Conservation (phyloP, 2,329 filamentous ascomycete genomes). For the Aureobasidium vineae region DNA sequence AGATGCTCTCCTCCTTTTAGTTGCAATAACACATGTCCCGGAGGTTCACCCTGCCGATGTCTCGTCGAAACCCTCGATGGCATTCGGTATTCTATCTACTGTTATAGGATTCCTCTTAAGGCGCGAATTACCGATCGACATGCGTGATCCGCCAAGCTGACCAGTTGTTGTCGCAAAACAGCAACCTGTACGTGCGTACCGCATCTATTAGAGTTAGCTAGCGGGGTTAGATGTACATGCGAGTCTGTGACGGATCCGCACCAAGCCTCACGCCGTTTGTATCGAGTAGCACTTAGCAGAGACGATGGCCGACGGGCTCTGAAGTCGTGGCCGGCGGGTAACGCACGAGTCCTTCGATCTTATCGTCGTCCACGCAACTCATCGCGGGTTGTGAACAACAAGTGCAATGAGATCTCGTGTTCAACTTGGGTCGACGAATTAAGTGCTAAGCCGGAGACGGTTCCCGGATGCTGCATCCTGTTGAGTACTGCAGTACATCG, state of each 20-base stretch:
- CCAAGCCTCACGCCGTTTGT: constrained; percentile 21
- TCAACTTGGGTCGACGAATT: not conserved
- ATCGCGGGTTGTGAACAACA: not conserved
- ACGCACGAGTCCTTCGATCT: not conserved
- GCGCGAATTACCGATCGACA: not conserved
- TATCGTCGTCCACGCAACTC: not conserved
- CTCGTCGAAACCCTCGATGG: not conserved
- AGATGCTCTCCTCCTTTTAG: not conserved
- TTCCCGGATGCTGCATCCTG: not conserved
- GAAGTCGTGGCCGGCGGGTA: constrained; percentile 8
- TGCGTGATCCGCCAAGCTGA: not conserved
- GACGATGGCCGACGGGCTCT: not conserved
- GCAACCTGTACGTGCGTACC: constrained; percentile 12
- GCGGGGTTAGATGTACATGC: constrained; percentile 16
- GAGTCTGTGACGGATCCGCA: constrained; percentile 15
- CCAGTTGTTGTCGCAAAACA: not conserved
- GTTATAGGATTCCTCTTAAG: not conserved
- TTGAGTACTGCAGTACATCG: not conserved
- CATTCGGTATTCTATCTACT: not conserved
- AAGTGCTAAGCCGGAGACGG: not conserved
- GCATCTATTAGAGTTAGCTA: constrained; percentile 13
- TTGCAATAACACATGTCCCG: not conserved
- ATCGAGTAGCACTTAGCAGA: constrained; percentile 15
- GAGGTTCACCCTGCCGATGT: not conserved
- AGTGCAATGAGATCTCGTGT: not conserved